A percentile compares a stretch with the other conserved stretches of the same genome.
Conservation (phyloP, 192 early-diverging fungal genomes). For the Chytriomyces confervae region DNA sequence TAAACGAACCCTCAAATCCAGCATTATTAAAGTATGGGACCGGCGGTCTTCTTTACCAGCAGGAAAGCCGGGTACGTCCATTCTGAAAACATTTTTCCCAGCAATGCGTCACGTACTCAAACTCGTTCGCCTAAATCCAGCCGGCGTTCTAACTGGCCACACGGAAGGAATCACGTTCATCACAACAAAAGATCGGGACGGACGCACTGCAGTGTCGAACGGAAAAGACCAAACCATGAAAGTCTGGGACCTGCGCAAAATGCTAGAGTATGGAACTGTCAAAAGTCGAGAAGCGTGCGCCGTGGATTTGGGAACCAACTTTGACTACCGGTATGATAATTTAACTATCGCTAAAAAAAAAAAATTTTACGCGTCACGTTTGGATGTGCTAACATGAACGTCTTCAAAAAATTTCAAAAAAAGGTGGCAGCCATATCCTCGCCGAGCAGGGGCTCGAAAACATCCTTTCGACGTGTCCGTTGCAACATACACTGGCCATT, state of each 20-base stretch:
- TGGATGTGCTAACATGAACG: too few relatives aligned
- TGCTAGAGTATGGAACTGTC: neutral
- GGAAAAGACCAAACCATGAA: constrained; percentile 75
- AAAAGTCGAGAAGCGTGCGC: neutral
- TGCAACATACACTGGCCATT: constrained; percentile 68
- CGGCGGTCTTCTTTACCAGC: constrained; percentile 51
- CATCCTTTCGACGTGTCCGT: constrained; percentile 65
- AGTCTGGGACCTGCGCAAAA: constrained; percentile 67
- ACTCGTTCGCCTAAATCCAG: too few relatives aligned
- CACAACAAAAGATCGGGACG: constrained; percentile 63
- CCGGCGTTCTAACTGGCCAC: constrained; percentile 71
- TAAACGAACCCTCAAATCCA: too few relatives aligned
- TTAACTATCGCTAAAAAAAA: too few relatives aligned
- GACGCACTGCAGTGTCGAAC: constrained; percentile 67
- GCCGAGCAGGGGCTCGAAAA: constrained; percentile 14
- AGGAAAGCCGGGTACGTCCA: neutral
- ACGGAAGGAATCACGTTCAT: constrained; percentile 75
- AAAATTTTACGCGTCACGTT: too few relatives aligned
- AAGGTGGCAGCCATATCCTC: constrained; percentile 53
- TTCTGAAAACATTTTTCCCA: neutral
- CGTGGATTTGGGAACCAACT: neutral
- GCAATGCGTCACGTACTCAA: too few relatives aligned
- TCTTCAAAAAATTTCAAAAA: neutral
- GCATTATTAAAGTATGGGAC: constrained; percentile 60
- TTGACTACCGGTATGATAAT: too few relatives aligned